Conservation (phyloP, 1,284 basidiomycete species). For the Tetrapyrgos nigripes region DNA sequence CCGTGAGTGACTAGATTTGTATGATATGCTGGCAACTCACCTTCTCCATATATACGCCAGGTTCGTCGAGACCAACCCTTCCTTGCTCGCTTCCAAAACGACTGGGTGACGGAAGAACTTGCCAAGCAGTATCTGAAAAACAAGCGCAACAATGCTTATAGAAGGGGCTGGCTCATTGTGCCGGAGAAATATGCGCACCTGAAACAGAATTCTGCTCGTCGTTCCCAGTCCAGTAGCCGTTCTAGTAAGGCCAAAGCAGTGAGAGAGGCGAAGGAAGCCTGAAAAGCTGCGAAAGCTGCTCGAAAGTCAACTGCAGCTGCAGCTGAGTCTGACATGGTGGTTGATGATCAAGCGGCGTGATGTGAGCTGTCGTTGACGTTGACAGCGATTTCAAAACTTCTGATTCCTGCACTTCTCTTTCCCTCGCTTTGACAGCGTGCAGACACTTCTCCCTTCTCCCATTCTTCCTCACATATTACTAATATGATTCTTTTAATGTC, state of each 20-base stretch:
- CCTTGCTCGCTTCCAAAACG: background rate
- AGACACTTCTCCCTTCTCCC: too few relatives aligned
- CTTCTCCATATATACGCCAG: background rate
- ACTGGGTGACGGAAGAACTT: background rate
- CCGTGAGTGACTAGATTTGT: background rate
- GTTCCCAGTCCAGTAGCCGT: background rate
- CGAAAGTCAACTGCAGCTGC: background rate
- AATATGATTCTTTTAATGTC: too few relatives aligned
- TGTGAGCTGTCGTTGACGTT: background rate
- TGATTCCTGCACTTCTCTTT: too few relatives aligned
- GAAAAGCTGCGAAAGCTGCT: background rate
- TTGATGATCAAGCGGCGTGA: background rate
- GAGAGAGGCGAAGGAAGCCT: background rate
- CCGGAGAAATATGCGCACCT: background rate
- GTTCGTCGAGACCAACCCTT: background rate
- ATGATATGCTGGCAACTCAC: background rate
- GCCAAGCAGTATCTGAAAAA: background rate
- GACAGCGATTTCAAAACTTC: background rate
- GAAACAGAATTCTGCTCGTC: background rate
- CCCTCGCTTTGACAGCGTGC: too few relatives aligned
- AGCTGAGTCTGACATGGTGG: background rate
- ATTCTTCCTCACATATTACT: too few relatives aligned
- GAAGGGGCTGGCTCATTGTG: background rate
- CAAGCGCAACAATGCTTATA: background rate
- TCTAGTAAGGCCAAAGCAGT: background rate